Percentiles rank a stretch among this genome's conserved stretches.
These are phyloP conservation scores for Aphanomyces euteiches DNA, from an alignment of 352 stramenopile species.

Conservation along the genomic window DNA sequence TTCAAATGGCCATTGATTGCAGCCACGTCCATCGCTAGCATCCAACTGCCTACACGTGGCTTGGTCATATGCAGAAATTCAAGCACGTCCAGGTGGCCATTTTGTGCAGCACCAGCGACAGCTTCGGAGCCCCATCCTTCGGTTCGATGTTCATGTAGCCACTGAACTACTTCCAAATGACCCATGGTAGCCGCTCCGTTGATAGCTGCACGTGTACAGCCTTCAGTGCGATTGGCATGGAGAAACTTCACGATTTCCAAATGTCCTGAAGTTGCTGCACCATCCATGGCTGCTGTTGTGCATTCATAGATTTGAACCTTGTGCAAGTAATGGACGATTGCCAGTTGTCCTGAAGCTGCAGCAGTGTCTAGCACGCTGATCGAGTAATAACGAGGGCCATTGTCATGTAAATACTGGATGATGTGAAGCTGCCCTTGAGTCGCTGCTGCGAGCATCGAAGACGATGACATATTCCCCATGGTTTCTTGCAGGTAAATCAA, in stretches of 20 bases:
- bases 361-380: neutral
- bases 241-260: constrained; percentile 21
- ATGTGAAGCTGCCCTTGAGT: too few relatives aligned
- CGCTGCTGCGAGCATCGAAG: too few relatives aligned
- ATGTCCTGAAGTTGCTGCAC: constrained; percentile 9
- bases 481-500: too few relatives aligned
- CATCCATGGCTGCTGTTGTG: constrained; percentile 19
- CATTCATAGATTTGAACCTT: neutral
- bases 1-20: constrained; percentile 1
- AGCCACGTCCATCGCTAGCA: constrained; percentile 8
- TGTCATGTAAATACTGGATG: too few relatives aligned
- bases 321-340: constrained; percentile 1
- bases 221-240: neutral
- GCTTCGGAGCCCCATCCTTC: constrained; percentile 12
- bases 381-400: too few relatives aligned
- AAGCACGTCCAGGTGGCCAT: constrained; percentile 19
- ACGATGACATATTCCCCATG: too few relatives aligned
- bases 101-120: neutral
- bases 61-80: neutral
- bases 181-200: constrained; percentile 8
- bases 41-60: neutral
- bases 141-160: constrained; percentile 5
- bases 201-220: constrained; percentile 9
- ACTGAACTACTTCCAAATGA: constrained; percentile 17
- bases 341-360: constrained; percentile 9